Evolutionary conservation across 345 rosid species (phyloP), one percentile per base, ranked within the genome.

Genomic region (Rubroshorea leprosula): DNA sequence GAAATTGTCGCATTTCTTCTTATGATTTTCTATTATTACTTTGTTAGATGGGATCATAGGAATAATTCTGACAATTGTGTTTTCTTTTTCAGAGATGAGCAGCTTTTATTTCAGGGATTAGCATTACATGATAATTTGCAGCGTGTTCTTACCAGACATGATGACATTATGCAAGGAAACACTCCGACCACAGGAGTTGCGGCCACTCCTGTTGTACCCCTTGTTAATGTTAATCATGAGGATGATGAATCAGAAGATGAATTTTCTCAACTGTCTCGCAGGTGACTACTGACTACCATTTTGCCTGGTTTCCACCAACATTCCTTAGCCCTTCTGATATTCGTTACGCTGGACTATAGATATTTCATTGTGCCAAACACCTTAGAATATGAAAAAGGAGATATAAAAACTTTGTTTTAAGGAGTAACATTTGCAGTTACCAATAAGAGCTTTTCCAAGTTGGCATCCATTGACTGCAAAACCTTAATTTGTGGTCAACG

Each of bases 201-300:
- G 13, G 76, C 67, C 56, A 60, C 77, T 48, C 74, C 86, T 52
- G 71, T 70, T 49, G 51, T 78, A 60, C 91, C 93, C 6, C 65
- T 78, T 63, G 79, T 83, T 48, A 76, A 71, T 72, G 71, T 83
- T 39, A 78, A 75, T 74, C 87, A 74, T 35, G 91, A 81, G 0
- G 90, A 84, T 59, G 97, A 89, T 70, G 99, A 84, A 54, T 80
- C 82, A 5, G 98, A 93, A 57, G 97, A 92, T 73, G 96, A 83
- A 56, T 83, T 86, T 72, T n/a, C 78, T 53, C 94, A 86, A 80
- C 78, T 86, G 67, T 78, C 96, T 44, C 92, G 74, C 77, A 85
- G 99, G 99, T 62, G 10, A 24, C 52, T 29, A 0, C 12, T 18
- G 35, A 29, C 41, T 35, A 2, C 12, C 35, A 24, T 31, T 8